A percentile compares a stretch with the other conserved stretches of the same genome.
phyloP scores from a whole-genome alignment of 257 asterid species.

The Hygrophila difformis region DNA sequence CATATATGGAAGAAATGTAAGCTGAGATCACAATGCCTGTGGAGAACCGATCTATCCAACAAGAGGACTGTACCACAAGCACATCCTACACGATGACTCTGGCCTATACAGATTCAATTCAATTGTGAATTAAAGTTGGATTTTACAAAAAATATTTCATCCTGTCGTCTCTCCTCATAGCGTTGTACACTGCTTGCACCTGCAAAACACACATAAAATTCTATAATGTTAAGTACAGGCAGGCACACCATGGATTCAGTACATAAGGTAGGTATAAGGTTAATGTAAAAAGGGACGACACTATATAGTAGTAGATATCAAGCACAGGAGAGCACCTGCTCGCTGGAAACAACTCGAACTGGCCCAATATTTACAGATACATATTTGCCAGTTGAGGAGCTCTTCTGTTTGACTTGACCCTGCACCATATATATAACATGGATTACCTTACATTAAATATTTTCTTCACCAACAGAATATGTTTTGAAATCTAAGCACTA shows the following conservation, averaged over 20 bases:
- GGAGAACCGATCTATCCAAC: too few species aligned
- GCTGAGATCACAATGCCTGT: too few species aligned
- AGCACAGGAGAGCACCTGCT: slow-evolving; percentile 39
- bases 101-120: too few species aligned
- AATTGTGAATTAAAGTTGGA: not conserved
- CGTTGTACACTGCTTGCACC: slow-evolving; percentile 84
- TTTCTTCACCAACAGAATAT: too few species aligned
- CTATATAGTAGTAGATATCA: too few species aligned
- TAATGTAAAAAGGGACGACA: not conserved
- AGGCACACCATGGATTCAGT: not conserved
- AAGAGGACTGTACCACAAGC: too few species aligned
- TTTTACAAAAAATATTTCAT: slow-evolving; percentile 65
- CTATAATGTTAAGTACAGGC: too few species aligned
- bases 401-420: slow-evolving; percentile 74
- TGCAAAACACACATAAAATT: slow-evolving; percentile 22
- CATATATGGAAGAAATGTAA: too few species aligned
- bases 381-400: slow-evolving; percentile 68
- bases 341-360: slow-evolving; percentile 64
- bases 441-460: too few species aligned
- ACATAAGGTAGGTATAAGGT: not conserved
- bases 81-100: too few species aligned
- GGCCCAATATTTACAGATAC: slow-evolving; percentile 83
- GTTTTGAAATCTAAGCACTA: too few species aligned
- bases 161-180: slow-evolving; percentile 74
- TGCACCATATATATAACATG: too few species aligned